Conservation (phyloP, 305 asterid species). For the Stenogyne calaminthoides region DNA sequence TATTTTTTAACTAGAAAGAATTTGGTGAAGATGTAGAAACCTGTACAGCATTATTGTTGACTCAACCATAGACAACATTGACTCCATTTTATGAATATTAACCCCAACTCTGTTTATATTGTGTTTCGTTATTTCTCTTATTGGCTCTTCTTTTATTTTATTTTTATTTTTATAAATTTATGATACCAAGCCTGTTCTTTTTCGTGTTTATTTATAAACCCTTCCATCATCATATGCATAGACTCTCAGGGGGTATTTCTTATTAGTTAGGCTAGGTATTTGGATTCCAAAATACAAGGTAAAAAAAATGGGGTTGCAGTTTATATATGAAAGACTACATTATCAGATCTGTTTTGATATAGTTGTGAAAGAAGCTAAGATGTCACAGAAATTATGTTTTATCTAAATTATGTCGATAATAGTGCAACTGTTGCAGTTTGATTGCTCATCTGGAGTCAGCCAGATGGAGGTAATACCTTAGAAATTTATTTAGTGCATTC, state of each 20-base stretch:
- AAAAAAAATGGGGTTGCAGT: not conserved
- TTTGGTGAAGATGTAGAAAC: not conserved
- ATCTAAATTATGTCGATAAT: not conserved
- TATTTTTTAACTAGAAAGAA: not conserved
- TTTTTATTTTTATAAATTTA: no score
- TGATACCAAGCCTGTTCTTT: no score
- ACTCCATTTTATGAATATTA: not conserved
- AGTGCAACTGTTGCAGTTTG: slow-evolving; percentile 63
- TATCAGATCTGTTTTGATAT: no score
- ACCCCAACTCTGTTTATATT: not conserved
- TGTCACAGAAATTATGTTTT: not conserved
- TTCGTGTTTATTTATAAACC: no score
- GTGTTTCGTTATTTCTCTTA: not conserved
- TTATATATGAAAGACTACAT: not conserved
- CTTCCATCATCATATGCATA: not conserved
- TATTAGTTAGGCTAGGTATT: not conserved
- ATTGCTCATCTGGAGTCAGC: slow-evolving; percentile 91
- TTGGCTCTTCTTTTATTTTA: no score
- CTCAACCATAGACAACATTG: not conserved
- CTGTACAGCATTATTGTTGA: not conserved
- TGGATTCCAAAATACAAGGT: not conserved
- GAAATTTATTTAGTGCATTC: slow-evolving; percentile 1
- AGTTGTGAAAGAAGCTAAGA: slow-evolving; percentile 7
- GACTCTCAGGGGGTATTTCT: not conserved
- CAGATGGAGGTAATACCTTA: slow-evolving; percentile 78